Evolutionary conservation across 2,329 filamentous ascomycete species (phyloP).

Genomic region (Fusarium oligoseptatum): DNA sequence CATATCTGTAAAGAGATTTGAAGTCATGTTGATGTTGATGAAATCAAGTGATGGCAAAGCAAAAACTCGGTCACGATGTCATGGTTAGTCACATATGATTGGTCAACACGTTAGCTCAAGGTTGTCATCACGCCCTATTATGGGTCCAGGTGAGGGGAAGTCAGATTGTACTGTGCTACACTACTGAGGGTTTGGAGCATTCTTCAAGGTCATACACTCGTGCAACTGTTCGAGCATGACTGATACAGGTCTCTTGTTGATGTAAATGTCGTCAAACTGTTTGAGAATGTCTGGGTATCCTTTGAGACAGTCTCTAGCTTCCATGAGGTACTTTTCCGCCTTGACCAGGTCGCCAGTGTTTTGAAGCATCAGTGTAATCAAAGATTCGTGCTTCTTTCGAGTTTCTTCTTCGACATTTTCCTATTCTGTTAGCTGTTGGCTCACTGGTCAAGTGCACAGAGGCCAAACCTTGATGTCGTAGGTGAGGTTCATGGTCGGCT

Average conservation of each 20-base stretch:
- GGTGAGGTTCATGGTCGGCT: slow-evolving; percentile 40
- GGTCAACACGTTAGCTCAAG: slow-evolving; percentile 13
- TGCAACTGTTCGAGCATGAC: slow-evolving; percentile 35
- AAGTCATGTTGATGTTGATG: slow-evolving; percentile 17
- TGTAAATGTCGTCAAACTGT: slow-evolving; percentile 36
- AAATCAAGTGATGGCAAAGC: slow-evolving; percentile 11
- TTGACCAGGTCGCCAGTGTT: slow-evolving; percentile 26
- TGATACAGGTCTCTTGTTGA: slow-evolving; percentile 29
- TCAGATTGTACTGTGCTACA: background rate
- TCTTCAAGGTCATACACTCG: slow-evolving; percentile 22
- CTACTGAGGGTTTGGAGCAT: background rate
- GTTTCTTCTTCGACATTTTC: slow-evolving; percentile 23
- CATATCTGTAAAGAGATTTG: slow-evolving; percentile 27
- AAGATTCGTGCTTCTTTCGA: slow-evolving; percentile 19
- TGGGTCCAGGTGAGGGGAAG: slow-evolving; percentile 37
- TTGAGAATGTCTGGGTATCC: slow-evolving; percentile 28
- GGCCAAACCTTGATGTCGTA: slow-evolving; percentile 30
- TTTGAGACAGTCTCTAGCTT: slow-evolving; percentile 35
- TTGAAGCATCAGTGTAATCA: slow-evolving; percentile 32
- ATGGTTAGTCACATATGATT: slow-evolving; percentile 9
- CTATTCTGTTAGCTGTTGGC: slow-evolving; percentile 1
- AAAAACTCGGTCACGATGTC: slow-evolving; percentile 6
- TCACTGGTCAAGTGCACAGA: too few species aligned
- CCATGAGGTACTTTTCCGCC: slow-evolving; percentile 36
- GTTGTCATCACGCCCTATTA: slow-evolving; percentile 44